phyloP scores from a whole-genome alignment of 768 basidiomycete species.

The Trametes meyenii region DNA sequence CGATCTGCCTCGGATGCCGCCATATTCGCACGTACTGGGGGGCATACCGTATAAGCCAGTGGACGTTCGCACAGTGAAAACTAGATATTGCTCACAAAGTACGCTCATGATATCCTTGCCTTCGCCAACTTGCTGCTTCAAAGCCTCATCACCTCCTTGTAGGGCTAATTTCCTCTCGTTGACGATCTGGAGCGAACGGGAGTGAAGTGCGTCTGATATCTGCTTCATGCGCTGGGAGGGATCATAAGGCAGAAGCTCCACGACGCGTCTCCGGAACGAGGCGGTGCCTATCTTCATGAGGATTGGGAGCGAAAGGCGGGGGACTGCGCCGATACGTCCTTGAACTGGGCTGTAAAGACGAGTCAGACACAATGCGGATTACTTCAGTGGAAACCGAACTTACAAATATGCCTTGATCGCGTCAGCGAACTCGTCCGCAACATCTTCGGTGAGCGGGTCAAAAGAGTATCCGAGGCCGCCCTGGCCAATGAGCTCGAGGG shows the following conservation, averaged over 20 bases:
- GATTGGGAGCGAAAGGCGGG: background rate
- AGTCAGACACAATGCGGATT: background rate
- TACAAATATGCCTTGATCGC: conserved; percentile 18
- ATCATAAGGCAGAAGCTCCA: conserved; percentile 38
- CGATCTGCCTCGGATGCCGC: conserved; percentile 8
- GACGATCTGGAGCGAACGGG: background rate
- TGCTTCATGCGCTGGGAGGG: background rate
- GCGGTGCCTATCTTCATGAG: conserved; percentile 18
- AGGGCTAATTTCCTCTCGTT: conserved; percentile 16
- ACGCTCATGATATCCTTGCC: conserved; percentile 30
- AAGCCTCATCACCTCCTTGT: conserved; percentile 16
- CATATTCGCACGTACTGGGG: conserved; percentile 23
- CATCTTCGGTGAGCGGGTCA: conserved; percentile 18
- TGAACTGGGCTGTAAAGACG: background rate
- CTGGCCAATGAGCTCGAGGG: conserved; percentile 24
- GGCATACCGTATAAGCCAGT: too few relatives aligned
- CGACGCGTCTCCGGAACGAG: conserved; percentile 34
- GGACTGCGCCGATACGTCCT: background rate
- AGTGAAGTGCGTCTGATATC: background rate
- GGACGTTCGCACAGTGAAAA: background rate
- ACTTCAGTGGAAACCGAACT: background rate
- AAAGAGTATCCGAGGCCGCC: conserved; percentile 25
- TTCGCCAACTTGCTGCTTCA: conserved; percentile 15
- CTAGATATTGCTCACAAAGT: conserved; percentile 5
- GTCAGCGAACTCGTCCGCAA: conserved; percentile 17